phyloP scores from a whole-genome alignment of 2,329 filamentous ascomycete species.

The Dactylellina haptotyla region DNA sequence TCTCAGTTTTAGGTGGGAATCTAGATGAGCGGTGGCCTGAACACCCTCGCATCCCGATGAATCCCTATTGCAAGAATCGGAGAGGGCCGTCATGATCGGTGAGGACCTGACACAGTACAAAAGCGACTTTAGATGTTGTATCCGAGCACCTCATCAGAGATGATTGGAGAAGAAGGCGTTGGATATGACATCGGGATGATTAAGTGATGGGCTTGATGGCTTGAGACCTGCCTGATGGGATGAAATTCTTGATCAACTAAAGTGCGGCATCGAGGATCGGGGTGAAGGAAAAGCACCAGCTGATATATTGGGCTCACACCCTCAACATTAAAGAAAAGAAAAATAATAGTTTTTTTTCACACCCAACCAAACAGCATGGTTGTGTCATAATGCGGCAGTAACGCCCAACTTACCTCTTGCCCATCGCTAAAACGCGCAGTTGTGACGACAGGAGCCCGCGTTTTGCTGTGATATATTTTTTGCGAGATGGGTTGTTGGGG shows the following conservation, averaged over 20 bases:
- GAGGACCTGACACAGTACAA: no score
- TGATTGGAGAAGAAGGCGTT: slow-evolving; percentile 2
- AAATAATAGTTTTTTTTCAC: background rate
- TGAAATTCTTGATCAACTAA: no score
- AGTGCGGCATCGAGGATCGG: background rate
- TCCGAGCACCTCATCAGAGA: background rate
- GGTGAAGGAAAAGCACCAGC: no score
- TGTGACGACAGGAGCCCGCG: background rate
- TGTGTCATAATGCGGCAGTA: slow-evolving; percentile 18
- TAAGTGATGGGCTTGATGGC: background rate
- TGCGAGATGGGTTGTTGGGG: background rate
- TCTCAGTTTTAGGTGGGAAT: slow-evolving; percentile 32
- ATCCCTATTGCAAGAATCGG: slow-evolving; percentile 5
- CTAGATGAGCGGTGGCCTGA: background rate
- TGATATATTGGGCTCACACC: no score
- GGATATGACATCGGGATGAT: background rate
- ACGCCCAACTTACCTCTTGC: background rate
- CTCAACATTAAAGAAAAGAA: no score
- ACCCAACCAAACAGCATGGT: background rate
- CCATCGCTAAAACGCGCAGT: background rate
- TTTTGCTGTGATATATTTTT: background rate
- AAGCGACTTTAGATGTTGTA: slow-evolving; percentile 3
- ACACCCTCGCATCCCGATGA: background rate
- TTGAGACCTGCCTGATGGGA: background rate
- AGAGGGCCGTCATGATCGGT: no score